Base-by-base conservation (phyloP, 768 basidiomycete genomes). In the Collybia mongolica region DNA sequence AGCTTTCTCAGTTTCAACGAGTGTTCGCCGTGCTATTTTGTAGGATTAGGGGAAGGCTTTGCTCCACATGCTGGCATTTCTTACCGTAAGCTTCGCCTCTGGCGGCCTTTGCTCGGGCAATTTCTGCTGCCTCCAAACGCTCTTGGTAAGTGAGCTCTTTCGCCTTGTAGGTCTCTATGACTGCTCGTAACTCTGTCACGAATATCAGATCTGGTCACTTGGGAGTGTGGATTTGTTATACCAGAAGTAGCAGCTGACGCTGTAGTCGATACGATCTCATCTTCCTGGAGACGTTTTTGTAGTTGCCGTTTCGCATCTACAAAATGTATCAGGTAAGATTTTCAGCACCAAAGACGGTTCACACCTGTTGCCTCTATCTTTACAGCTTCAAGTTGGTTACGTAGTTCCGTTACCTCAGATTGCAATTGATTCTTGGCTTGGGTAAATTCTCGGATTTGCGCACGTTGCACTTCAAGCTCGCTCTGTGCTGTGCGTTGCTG, bases 111-210 rank as follows among this genome's bases (percentile, higher is more conserved):
- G 80, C 85, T 40, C 80, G 74, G 6, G 80, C 82, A 44, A 88
- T 81, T 59, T 91, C 88, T 0, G 83, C 76, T 11, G 79, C 79
- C 62, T 90, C 84, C 18, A 88, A 73, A 8, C 79, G 77, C 39
- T 76, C 75, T 24, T 82, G 77, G 49, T 82, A 81, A 1, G 74
- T 69, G 43, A 79, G 74, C 28, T 81, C 76, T 59, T 89, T 88
- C 24, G 77, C 68, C 60, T 86, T 83, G 67, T 86, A 83, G 15
- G 81, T 73, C 54, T 86, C 79, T 18, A 88, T 72, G 1, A 79
- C 81, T 38, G 81, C 79, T 48, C 80, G 81, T 17, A 89, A 59
- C 56, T 90, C 88, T 82, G 57, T 26, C 49, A 23, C 48, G 22
- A 14, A 45, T 15, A 50, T 23, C 48, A 39, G 12, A 29, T 38